These are phyloP conservation scores for Vanilla planifolia DNA, from an alignment of 106 monocot genomes.

Conservation along the genomic window DNA sequence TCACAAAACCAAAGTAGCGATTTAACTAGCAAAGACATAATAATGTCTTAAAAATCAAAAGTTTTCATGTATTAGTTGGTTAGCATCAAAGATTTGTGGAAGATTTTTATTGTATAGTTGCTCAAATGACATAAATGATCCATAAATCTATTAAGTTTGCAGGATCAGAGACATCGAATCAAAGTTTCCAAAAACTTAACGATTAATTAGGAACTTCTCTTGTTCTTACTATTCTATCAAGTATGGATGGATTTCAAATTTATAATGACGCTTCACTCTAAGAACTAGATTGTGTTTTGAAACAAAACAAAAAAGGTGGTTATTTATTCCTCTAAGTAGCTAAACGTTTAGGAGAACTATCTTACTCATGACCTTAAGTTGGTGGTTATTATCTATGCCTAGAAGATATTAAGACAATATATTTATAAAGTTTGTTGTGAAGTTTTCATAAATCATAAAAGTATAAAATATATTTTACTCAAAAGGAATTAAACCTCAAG, in stretches of 20 bases:
- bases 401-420: neutral
- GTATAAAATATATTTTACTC: slow-evolving; percentile 6
- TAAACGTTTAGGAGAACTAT: neutral
- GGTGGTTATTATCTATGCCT: neutral
- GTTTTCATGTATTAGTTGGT: neutral
- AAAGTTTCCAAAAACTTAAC: neutral
- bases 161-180: neutral
- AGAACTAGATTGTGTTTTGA: slow-evolving; percentile 5
- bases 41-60: neutral
- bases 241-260: neutral
- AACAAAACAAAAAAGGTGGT: neutral
- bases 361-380: neutral
- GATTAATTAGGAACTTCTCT: neutral
- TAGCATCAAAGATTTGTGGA: neutral
- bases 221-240: neutral
- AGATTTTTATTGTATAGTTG: neutral
- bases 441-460: neutral
- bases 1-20: neutral
- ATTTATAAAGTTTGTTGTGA: neutral
- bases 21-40: neutral
- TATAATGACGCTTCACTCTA: neutral
- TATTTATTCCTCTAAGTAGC: neutral
- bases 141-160: neutral
- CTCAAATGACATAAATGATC: neutral
- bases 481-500: neutral